Evolutionary conservation across 2,329 filamentous ascomycete species (phyloP).

Genomic region (Botrytis medusae): DNA sequence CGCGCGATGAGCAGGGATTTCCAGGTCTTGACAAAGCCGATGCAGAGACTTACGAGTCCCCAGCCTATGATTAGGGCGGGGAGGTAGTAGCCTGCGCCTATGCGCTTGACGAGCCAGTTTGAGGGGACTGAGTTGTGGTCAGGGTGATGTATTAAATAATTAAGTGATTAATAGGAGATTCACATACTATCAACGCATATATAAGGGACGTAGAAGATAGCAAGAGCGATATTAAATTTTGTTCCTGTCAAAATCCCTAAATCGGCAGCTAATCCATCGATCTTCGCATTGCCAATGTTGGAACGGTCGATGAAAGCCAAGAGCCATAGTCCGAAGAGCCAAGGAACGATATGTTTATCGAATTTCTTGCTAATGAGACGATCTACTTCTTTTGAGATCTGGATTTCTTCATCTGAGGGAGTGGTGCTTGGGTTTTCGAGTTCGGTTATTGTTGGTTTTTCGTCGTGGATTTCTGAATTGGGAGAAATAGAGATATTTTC

Average conservation of each 20-base stretch:
- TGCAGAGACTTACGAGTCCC: slow-evolving; percentile 47
- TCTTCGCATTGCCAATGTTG: slow-evolving; percentile 51
- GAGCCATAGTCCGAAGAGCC: slow-evolving; percentile 20
- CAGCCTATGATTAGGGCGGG: slow-evolving; percentile 46
- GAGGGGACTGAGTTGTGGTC: slow-evolving; percentile 53
- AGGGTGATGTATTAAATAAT: slow-evolving; percentile 38
- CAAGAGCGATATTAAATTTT: slow-evolving; percentile 60
- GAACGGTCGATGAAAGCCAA: slow-evolving; percentile 20
- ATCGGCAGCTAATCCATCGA: slow-evolving; percentile 62
- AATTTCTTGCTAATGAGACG: slow-evolving; percentile 19
- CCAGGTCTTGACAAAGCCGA: slow-evolving; percentile 47
- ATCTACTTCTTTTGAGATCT: slow-evolving; percentile 7
- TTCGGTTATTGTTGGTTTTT: not conserved
- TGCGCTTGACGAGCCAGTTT: slow-evolving; percentile 28
- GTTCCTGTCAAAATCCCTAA: slow-evolving; percentile 47
- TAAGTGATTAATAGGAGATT: not conserved
- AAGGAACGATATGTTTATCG: slow-evolving; percentile 17
- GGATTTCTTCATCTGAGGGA: not conserved
- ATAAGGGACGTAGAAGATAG: slow-evolving; percentile 62
- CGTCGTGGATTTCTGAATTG: not conserved
- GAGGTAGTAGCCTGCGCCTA: slow-evolving; percentile 42
- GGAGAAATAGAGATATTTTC: not conserved
- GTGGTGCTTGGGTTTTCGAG: not conserved
- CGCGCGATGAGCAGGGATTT: slow-evolving; percentile 47
- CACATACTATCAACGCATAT: slow-evolving; percentile 52